Percentiles rank a stretch among this genome's conserved stretches.
phyloP scores from a whole-genome alignment of 805 yeast species.

The Lipomyces chichibuensis region DNA sequence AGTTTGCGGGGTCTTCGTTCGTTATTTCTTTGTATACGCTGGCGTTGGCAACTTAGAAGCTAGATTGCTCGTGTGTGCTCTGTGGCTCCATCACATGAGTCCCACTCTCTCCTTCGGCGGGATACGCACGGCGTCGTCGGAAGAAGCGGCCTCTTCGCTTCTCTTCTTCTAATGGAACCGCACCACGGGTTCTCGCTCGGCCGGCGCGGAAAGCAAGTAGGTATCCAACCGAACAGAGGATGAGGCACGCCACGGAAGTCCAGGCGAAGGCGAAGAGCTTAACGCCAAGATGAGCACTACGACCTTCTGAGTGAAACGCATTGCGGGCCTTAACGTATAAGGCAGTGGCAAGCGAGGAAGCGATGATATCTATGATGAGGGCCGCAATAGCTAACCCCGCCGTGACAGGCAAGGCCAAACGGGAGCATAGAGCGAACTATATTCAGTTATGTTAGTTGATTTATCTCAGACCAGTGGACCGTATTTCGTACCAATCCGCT shows the following conservation, averaged over 20 bases:
- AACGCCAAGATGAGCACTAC: conserved; percentile 35
- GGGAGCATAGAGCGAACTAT: conserved; percentile 31
- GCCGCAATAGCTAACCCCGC: conserved; percentile 39
- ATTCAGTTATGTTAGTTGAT: background rate
- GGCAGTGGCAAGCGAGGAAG: conserved; percentile 63
- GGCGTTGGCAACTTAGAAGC: background rate
- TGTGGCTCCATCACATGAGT: conserved; percentile 15
- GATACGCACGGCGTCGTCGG: conserved; percentile 27
- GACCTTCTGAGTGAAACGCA: conserved; percentile 55
- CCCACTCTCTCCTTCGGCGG: conserved; percentile 28
- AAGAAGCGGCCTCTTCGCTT: conserved; percentile 27
- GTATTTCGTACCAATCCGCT: conserved; percentile 18
- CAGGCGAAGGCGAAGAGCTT: conserved; percentile 63
- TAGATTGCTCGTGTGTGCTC: conserved; percentile 1
- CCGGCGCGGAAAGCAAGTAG: conserved; percentile 34
- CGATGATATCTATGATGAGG: conserved; percentile 38
- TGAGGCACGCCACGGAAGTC: conserved; percentile 51
- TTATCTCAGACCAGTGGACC: background rate
- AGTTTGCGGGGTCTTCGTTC: background rate
- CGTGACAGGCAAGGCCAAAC: conserved; percentile 19
- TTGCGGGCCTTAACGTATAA: conserved; percentile 72
- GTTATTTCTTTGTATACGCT: background rate
- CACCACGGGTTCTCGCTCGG: conserved; percentile 23
- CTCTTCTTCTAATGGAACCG: conserved; percentile 22
- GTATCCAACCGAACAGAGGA: conserved; percentile 42